These are phyloP conservation scores for Citrus maxima DNA, from an alignment of 345 rosid genomes.

Conservation along the genomic window DNA sequence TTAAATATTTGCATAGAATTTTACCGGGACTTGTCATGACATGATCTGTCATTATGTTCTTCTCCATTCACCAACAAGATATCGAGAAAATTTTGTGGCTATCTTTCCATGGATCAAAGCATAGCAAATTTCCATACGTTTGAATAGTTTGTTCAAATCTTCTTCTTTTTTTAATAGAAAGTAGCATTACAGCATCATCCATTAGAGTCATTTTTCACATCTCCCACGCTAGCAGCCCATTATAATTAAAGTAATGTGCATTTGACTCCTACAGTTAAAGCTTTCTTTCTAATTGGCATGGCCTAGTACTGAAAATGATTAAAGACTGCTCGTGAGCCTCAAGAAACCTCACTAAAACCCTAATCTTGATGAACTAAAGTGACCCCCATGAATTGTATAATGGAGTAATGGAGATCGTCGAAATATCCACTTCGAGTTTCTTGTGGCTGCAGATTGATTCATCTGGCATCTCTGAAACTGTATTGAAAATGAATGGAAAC, in stretches of 20 bases:
- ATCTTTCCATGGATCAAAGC: background rate
- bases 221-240: background rate
- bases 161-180: background rate
- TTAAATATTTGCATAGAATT: too few relatives aligned
- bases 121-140: background rate
- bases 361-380: background rate
- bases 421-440: background rate
- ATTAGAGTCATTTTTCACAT: conserved; percentile 16
- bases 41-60: background rate
- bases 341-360: conserved; percentile 9
- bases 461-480: background rate
- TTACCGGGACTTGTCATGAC: background rate
- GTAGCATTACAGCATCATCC: conserved; percentile 24
- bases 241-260: background rate
- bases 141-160: background rate
- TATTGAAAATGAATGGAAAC: conserved; percentile 12
- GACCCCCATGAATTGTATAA: background rate
- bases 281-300: background rate
- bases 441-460: conserved; percentile 22
- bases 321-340: conserved; percentile 2
- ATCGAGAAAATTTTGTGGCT: background rate
- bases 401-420: background rate
- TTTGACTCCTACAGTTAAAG: background rate
- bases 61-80: background rate
- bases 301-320: conserved; percentile 5